Evolutionary conservation across 2,329 filamentous ascomycete genomes (phyloP), one percentile per base, ranked within the genome.

Genomic region (Stagonosporopsis vannaccii): DNA sequence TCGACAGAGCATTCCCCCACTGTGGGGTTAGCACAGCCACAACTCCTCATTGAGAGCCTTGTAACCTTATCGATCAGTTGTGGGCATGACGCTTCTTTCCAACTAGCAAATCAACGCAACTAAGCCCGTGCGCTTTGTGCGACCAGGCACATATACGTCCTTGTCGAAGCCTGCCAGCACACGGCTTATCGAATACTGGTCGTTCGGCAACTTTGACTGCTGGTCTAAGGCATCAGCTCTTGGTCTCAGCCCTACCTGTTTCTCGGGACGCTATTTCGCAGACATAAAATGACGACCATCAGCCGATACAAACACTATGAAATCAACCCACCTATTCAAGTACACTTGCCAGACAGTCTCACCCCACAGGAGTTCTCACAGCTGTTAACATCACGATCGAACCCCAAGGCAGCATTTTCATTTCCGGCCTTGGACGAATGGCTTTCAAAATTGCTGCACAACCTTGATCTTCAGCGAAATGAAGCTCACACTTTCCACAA

Each of bases 341-440:
- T 85, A 39, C 75, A 74, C 19, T 75, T 81, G 5, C 77, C 78
- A 2, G 49, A 73, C 12, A 77, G 79, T 45, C 71, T 85, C 13
- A 73, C 73, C 2, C 59, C 77, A 58, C 73, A 80, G 0, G 51
- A 66, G 12, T 64, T 67, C 20, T 4, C 39, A 25, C 28, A 23
- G 5, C 52, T 66, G 3, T 40, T 65, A 4, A 47, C 56, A 19
- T 39, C 19, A 2, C 32, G 46, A 1, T 30, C 30, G 1, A 32
- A 59, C 5, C n/a, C 51, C 5, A 53, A 51, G 8, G 49, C 65
- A 12, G 58, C 62, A 15, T 68, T 58, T 17, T 71, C 73, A 1
- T 86, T 85, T 51, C 80, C 80, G 4, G 81, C 84, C 0, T 84
- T 86, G 67, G 80, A 81, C 37, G 78, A 77, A 37, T 87, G 85